Evolutionary conservation across 2,329 filamentous ascomycete genomes (phyloP).

Genomic region (Colletotrichum horii): DNA sequence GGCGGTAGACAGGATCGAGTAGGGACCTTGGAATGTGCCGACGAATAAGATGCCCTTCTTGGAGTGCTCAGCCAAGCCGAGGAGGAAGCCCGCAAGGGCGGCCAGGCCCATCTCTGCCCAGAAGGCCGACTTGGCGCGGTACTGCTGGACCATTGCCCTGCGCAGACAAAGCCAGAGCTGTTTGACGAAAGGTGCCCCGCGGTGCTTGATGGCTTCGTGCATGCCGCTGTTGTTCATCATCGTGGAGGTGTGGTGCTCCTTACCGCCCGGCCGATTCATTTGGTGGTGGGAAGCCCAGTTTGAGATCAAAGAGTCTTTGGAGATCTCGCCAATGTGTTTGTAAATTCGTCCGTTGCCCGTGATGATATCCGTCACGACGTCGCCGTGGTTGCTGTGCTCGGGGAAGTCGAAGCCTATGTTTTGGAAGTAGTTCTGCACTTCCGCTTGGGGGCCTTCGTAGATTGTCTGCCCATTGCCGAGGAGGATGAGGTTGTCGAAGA

Average conservation of each 20-base stretch:
- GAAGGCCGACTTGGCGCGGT: constrained; percentile 54
- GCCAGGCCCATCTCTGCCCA: constrained; percentile 60
- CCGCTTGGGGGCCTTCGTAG: constrained; percentile 53
- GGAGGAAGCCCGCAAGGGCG: constrained; percentile 55
- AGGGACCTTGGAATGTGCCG: constrained; percentile 56
- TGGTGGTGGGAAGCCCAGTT: constrained; percentile 46
- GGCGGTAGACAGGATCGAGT: constrained; percentile 54
- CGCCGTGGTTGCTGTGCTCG: constrained; percentile 56
- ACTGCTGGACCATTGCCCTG: constrained; percentile 62
- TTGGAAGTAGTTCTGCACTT: constrained; percentile 55
- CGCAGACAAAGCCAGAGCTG: constrained; percentile 59
- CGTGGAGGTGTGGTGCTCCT: constrained; percentile 27
- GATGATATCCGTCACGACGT: constrained; percentile 66
- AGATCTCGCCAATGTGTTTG: constrained; percentile 49
- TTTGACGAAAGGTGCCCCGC: constrained; percentile 52
- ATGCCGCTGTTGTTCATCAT: constrained; percentile 45
- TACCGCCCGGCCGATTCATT: constrained; percentile 30
- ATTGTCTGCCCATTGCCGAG: constrained; percentile 60
- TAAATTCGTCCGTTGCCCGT: constrained; percentile 60
- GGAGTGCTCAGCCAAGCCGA: constrained; percentile 57
- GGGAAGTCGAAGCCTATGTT: constrained; percentile 57
- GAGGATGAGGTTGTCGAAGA: constrained; percentile 61
- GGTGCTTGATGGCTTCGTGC: constrained; percentile 48
- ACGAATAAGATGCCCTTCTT: constrained; percentile 58
- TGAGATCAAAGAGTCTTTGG: constrained; percentile 53